A percentile compares a stretch with the other conserved stretches of the same genome.
phyloP scores from a whole-genome alignment of 345 rosid genomes.

The Punica granatum region DNA sequence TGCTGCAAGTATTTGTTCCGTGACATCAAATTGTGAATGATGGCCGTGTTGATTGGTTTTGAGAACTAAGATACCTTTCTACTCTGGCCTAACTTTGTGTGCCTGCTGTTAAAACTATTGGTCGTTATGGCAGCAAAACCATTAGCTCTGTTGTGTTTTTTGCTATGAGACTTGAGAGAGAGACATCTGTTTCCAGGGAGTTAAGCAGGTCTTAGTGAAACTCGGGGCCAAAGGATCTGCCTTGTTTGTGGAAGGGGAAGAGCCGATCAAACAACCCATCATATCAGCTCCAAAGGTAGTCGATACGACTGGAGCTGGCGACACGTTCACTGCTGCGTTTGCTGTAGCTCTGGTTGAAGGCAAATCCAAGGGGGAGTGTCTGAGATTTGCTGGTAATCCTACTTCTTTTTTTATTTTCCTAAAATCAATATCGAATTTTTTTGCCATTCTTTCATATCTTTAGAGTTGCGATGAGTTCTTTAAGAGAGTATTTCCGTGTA shows the following conservation, averaged over 20 bases:
- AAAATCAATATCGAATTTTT: neutral
- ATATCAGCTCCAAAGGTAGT: conserved; percentile 61
- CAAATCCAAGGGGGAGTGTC: conserved; percentile 56
- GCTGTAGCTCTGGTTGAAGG: conserved; percentile 93
- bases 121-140: neutral
- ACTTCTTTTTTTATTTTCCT: neutral
- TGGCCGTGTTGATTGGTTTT: neutral
- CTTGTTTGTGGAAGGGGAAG: conserved; percentile 60
- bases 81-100: neutral
- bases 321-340: conserved; percentile 92
- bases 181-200: conserved; percentile 49
- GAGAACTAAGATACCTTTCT: neutral
- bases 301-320: conserved; percentile 98
- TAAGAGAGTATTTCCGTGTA: neutral
- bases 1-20: neutral
- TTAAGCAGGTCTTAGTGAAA: conserved; percentile 76
- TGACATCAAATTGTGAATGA: neutral
- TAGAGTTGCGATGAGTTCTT: neutral
- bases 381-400: conserved; percentile 77
- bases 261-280: conserved; percentile 63
- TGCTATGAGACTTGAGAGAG: neutral
- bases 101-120: neutral
- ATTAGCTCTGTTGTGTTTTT: neutral
- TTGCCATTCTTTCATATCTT: neutral
- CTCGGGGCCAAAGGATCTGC: conserved; percentile 90